Percentiles rank a stretch among this genome's conserved stretches.
phyloP scores from a whole-genome alignment of 306 rosid species.

The Casuarina cunninghamiana region DNA sequence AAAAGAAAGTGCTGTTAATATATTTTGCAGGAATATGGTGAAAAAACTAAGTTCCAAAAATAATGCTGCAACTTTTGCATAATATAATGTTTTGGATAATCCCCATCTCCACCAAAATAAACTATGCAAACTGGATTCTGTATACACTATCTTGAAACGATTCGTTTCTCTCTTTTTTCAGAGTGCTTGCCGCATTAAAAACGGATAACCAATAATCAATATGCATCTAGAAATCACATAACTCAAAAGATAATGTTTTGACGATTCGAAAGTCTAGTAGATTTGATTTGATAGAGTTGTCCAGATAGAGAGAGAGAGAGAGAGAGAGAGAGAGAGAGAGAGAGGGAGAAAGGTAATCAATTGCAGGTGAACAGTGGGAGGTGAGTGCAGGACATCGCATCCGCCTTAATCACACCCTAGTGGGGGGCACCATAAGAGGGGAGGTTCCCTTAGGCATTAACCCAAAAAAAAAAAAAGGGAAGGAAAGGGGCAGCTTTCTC shows the following conservation, averaged over 20 bases:
- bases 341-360: background rate
- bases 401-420: conserved; percentile 44
- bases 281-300: background rate
- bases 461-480: background rate
- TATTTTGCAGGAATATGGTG: conserved; percentile 20
- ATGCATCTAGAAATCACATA: background rate
- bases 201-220: background rate
- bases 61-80: conserved; percentile 4
- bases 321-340: background rate
- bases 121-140: conserved; percentile 15
- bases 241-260: background rate
- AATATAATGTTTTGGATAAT: conserved; percentile 21
- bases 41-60: conserved; percentile 23
- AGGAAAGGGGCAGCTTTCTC: conserved; percentile 47
- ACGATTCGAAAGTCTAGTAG: background rate
- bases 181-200: background rate
- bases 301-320: background rate
- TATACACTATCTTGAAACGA: background rate
- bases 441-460: conserved; percentile 50
- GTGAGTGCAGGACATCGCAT: conserved; percentile 24
- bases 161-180: background rate
- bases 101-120: conserved; percentile 22
- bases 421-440: conserved; percentile 71
- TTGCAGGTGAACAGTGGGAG: background rate
- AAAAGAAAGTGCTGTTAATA: conserved; percentile 11